Evolutionary conservation across 73 alveolate species (phyloP).

Genomic region (Blepharisma stoltei): DNA sequence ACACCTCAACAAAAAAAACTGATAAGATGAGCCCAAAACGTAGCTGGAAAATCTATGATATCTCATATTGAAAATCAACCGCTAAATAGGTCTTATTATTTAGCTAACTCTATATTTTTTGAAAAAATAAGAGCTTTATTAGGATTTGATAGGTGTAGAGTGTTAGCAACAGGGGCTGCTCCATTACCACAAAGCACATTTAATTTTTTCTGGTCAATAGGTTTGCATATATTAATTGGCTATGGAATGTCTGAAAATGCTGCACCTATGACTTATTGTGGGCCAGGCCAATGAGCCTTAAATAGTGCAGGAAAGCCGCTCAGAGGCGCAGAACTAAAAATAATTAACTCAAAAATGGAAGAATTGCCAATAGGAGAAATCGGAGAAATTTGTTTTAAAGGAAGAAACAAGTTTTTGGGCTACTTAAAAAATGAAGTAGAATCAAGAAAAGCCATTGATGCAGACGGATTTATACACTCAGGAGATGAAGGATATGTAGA

Average conservation of each 20-base stretch:
- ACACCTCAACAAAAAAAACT: too few species aligned
- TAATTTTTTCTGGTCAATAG: conserved; percentile 49
- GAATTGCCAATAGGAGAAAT: conserved; percentile 50
- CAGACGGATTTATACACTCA: conserved; percentile 85
- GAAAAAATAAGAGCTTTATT: conserved; percentile 32
- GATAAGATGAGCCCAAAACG: too few species aligned
- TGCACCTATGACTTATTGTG: conserved; percentile 2
- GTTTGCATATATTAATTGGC: conserved; percentile 36
- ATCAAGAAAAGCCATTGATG: conserved; percentile 77
- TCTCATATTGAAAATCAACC: not conserved
- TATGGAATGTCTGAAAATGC: conserved; percentile 62
- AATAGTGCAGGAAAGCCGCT: conserved; percentile 57
- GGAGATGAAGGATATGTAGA: conserved; percentile 92
- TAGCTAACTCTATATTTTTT: not conserved
- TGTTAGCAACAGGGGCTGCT: conserved; percentile 50
- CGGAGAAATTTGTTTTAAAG: conserved; percentile 94
- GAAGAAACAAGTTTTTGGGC: conserved; percentile 88
- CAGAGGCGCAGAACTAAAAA: conserved; percentile 53
- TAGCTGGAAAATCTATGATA: too few species aligned
- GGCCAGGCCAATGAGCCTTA: not conserved
- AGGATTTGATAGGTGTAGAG: conserved; percentile 40
- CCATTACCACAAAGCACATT: conserved; percentile 40
- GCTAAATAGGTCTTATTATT: not conserved
- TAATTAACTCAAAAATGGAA: conserved; percentile 51
- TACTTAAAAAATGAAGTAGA: conserved; percentile 81